Evolutionary conservation across 306 rosid genomes (phyloP).

Genomic region (Herpetospermum pedunculosum): DNA sequence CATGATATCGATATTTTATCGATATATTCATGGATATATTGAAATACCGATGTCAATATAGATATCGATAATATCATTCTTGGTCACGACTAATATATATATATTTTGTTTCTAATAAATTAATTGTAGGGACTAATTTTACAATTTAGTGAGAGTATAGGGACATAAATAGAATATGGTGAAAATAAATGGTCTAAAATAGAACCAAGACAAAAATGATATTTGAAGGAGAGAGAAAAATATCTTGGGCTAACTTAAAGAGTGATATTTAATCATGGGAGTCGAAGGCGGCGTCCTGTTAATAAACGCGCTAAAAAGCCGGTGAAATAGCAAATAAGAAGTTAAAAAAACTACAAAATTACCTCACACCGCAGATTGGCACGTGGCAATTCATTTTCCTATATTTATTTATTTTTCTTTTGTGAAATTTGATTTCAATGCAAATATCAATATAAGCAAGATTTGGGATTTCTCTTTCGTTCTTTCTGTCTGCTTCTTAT

Average conservation of each 20-base stretch:
- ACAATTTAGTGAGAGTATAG: too few species aligned
- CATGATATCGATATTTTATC: too few species aligned
- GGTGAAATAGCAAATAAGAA: neutral
- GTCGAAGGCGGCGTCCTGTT: neutral
- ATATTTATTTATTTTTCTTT: neutral
- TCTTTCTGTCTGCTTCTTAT: neutral
- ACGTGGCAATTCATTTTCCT: neutral
- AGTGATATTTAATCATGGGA: neutral
- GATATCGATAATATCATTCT: too few species aligned
- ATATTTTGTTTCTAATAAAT: too few species aligned
- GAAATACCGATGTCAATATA: too few species aligned
- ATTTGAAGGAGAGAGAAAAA: too few species aligned
- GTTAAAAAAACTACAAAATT: neutral
- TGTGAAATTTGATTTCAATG: neutral
- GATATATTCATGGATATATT: too few species aligned
- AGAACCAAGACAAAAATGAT: too few species aligned
- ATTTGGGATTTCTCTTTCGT: neutral
- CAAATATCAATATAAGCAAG: neutral
- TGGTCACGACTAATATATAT: too few species aligned
- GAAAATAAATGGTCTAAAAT: too few species aligned
- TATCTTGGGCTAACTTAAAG: neutral
- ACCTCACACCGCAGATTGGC: neutral
- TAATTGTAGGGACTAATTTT: too few species aligned
- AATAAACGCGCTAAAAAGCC: neutral
- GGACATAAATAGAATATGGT: too few species aligned